Percentiles rank a stretch among this genome's conserved stretches.
phyloP scores from a whole-genome alignment of 495 filamentous ascomycete species.

The Talaromyces trachyspermus region DNA sequence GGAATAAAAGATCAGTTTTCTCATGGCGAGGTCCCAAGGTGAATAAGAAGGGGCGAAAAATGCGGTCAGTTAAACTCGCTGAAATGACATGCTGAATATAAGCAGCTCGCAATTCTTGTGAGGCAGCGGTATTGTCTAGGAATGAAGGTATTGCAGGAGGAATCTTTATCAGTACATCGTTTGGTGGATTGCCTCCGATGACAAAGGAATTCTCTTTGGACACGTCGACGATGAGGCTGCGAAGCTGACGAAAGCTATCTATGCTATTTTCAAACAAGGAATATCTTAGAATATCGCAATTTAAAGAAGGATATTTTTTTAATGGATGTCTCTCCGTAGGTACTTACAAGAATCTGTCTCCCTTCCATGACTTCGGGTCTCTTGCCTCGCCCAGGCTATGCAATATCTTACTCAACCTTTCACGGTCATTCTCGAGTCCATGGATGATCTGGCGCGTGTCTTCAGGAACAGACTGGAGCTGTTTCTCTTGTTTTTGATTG shows the following conservation, averaged over 20 bases:
- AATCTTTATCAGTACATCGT: too few relatives aligned
- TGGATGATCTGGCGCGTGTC: slow-evolving; percentile 46
- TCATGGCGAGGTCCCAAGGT: slow-evolving; percentile 53
- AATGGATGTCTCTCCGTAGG: neutral
- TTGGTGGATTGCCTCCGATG: too few relatives aligned
- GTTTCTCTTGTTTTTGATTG: slow-evolving; percentile 41
- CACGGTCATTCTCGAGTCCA: slow-evolving; percentile 48
- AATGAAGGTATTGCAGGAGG: too few relatives aligned
- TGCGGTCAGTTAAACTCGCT: slow-evolving; percentile 52
- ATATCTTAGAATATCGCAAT: slow-evolving; percentile 5
- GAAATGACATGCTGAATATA: slow-evolving; percentile 56
- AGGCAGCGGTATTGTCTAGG: slow-evolving; percentile 30
- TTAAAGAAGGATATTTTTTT: neutral
- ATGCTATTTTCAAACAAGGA: slow-evolving; percentile 10
- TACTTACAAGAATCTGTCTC: slow-evolving; percentile 59
- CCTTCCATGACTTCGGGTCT: slow-evolving; percentile 51
- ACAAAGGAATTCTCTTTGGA: too few relatives aligned
- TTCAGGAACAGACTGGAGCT: slow-evolving; percentile 39
- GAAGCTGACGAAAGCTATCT: too few relatives aligned
- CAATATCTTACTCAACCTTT: slow-evolving; percentile 48
- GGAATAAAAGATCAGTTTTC: slow-evolving; percentile 55
- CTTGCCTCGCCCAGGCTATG: slow-evolving; percentile 52
- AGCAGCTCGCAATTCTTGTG: slow-evolving; percentile 49
- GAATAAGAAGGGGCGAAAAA: slow-evolving; percentile 60
- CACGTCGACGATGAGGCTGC: too few relatives aligned